phyloP scores from a whole-genome alignment of 768 basidiomycete genomes.

The Collybiopsis confluens region DNA sequence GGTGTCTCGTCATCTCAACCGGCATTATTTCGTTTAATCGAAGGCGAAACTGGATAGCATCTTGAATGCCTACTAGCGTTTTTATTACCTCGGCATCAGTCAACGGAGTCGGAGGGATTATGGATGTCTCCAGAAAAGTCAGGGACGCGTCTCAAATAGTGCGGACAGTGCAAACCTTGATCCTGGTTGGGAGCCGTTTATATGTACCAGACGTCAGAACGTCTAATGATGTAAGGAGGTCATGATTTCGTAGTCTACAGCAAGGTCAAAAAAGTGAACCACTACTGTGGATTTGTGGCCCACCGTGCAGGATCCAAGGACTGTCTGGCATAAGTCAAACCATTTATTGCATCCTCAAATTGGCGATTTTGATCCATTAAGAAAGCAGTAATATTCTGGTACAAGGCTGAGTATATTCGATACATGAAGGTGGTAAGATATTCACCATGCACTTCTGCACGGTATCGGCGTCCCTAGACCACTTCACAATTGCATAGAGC shows the following conservation, averaged over 20 bases:
- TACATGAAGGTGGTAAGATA: background rate
- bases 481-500: conserved; percentile 80
- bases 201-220: conserved; percentile 88
- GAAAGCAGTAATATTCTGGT: conserved; percentile 82
- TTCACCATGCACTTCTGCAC: conserved; percentile 84
- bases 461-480: conserved; percentile 79
- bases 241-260: conserved; percentile 83
- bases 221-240: conserved; percentile 86
- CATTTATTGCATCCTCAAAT: conserved; percentile 65
- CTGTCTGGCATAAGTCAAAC: conserved; percentile 62
- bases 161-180: conserved; percentile 53
- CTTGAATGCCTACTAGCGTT: conserved; percentile 70
- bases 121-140: conserved; percentile 50
- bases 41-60: conserved; percentile 74
- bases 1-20: conserved; percentile 70
- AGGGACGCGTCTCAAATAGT: conserved; percentile 1
- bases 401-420: conserved; percentile 8
- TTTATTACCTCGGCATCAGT: conserved; percentile 62
- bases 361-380: conserved; percentile 82
- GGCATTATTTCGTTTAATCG: conserved; percentile 78
- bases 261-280: background rate
- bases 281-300: conserved; percentile 12
- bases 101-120: conserved; percentile 62
- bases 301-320: conserved; percentile 77
- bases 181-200: conserved; percentile 69